Percentiles rank a stretch among this genome's conserved stretches.
Conservation (phyloP, 1,139 yeast genomes). For the Pichia sp. region DNA sequence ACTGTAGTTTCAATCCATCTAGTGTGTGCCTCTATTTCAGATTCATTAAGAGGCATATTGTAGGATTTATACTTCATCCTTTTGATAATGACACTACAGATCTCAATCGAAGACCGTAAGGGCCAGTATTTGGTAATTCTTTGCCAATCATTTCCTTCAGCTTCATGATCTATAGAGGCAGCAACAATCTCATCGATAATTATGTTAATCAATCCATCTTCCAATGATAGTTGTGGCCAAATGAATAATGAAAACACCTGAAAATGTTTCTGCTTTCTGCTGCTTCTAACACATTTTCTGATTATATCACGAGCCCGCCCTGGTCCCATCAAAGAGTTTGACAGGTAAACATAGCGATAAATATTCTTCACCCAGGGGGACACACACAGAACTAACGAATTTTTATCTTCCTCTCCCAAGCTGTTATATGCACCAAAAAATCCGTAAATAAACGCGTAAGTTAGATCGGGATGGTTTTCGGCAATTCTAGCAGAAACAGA, state of each 20-base stretch:
- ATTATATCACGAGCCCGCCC: slow-evolving; percentile 59
- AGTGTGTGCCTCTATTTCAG: slow-evolving; percentile 38
- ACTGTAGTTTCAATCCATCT: slow-evolving; percentile 72
- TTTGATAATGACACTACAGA: slow-evolving; percentile 62
- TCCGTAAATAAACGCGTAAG: slow-evolving; percentile 58
- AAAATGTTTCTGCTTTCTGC: slow-evolving; percentile 42
- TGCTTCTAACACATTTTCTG: slow-evolving; percentile 58
- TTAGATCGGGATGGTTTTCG: slow-evolving; percentile 50
- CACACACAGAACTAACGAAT: slow-evolving; percentile 49
- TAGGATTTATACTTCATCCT: slow-evolving; percentile 30
- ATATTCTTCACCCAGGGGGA: slow-evolving; percentile 80
- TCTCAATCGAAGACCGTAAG: slow-evolving; percentile 63
- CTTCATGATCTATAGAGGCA: slow-evolving; percentile 70
- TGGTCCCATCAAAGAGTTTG: slow-evolving; percentile 53
- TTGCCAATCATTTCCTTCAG: slow-evolving; percentile 67
- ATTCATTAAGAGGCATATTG: slow-evolving; percentile 21
- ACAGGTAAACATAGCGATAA: slow-evolving; percentile 51
- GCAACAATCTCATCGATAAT: slow-evolving; percentile 71
- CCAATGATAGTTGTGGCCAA: slow-evolving; percentile 68
- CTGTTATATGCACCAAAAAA: slow-evolving; percentile 55
- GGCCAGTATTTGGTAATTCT: slow-evolving; percentile 59
- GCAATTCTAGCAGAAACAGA: slow-evolving; percentile 60
- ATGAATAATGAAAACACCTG: slow-evolving; percentile 52
- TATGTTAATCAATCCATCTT: slow-evolving; percentile 53
- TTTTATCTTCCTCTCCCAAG: slow-evolving; percentile 34